phyloP scores from a whole-genome alignment of 1,284 basidiomycete genomes.

The Leccinum pachyderme region DNA sequence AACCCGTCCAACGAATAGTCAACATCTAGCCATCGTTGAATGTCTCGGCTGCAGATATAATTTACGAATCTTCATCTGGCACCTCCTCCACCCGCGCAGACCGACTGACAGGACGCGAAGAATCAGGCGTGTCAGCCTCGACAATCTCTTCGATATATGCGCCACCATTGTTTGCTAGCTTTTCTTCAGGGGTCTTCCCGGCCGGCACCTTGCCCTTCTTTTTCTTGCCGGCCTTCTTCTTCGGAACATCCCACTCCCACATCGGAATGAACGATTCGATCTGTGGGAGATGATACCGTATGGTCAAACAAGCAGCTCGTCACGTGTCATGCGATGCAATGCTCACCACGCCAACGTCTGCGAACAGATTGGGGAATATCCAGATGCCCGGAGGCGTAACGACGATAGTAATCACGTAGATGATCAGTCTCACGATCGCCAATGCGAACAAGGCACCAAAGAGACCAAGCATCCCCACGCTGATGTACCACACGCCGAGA shows the following conservation, averaged over 20 bases:
- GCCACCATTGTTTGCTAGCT: constrained; percentile 39
- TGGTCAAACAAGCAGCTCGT: background rate
- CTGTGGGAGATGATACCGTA: constrained; percentile 40
- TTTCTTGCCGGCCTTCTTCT: constrained; percentile 78
- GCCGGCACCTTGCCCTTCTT: constrained; percentile 47
- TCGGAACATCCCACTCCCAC: constrained; percentile 97
- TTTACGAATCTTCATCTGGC: constrained; percentile 48
- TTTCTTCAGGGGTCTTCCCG: constrained; percentile 27
- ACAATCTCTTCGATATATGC: constrained; percentile 56
- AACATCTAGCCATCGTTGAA: background rate
- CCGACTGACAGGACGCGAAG: constrained; percentile 60
- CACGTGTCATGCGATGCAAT: constrained; percentile 6
- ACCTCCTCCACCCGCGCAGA: constrained; percentile 59
- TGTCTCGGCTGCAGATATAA: background rate
- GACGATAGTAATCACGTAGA: constrained; percentile 92
- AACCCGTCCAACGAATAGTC: background rate
- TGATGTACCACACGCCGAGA: constrained; percentile 96
- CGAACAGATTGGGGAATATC: constrained; percentile 98
- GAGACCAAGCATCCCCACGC: constrained; percentile 84
- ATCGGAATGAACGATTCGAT: constrained; percentile 96
- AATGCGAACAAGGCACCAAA: constrained; percentile 91
- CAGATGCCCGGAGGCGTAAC: constrained; percentile 91
- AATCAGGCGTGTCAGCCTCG: constrained; percentile 43
- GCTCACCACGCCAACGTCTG: constrained; percentile 96
- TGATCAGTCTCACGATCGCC: constrained; percentile 89